phyloP scores from a whole-genome alignment of 176 grass and related monocot species.

The Aegilops umbellulata region DNA sequence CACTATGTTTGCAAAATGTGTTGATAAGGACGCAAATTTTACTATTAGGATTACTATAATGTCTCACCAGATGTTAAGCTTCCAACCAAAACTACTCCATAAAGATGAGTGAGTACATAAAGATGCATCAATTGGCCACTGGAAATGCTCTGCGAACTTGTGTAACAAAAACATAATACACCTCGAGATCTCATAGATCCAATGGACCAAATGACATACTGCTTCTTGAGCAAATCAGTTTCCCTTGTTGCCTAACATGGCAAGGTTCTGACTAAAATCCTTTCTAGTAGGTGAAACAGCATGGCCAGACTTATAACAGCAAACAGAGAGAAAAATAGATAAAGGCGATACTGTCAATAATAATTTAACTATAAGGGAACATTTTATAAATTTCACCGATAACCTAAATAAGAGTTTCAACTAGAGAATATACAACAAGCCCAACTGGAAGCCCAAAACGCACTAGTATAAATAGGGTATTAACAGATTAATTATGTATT shows the following conservation, averaged over 20 bases:
- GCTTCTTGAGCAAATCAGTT: neutral
- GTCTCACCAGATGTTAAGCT: neutral
- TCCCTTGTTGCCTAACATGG: neutral
- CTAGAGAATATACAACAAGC: neutral
- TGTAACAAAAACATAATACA: neutral
- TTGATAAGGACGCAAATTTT: neutral
- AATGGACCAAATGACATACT: neutral
- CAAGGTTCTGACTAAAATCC: neutral
- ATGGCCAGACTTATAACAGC: neutral
- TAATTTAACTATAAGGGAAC: constrained; percentile 1
- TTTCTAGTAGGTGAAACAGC: constrained; percentile 4
- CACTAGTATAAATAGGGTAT: constrained; percentile 6
- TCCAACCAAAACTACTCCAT: neutral
- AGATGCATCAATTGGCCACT: neutral
- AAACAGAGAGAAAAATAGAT: neutral
- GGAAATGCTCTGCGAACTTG: neutral
- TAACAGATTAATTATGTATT: neutral
- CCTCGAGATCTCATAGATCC: neutral
- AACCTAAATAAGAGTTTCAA: neutral
- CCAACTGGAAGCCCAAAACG: neutral
- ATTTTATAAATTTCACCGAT: constrained; percentile 7
- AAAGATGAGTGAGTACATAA: constrained; percentile 12
- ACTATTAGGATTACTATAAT: neutral
- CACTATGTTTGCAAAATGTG: neutral
- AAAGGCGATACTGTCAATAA: neutral